Evolutionary conservation across 208 protist species (phyloP), one percentile per base, ranked within the genome.

Genomic region (Trypanosoma rangeli): DNA sequence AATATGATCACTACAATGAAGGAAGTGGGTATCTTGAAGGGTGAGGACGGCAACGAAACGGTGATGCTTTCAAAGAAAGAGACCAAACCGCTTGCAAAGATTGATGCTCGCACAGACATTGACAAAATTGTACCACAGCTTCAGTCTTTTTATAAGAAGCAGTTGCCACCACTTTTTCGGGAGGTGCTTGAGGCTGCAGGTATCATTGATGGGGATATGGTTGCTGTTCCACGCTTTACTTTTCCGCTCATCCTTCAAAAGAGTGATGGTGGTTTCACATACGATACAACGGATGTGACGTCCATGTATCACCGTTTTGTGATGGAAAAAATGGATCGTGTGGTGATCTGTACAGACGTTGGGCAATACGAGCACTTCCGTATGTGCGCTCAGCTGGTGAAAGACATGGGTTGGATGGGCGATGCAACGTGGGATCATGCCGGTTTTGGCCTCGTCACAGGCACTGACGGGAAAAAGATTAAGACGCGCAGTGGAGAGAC

Each of bases 401-500:
- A 93, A 75, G 90, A 96, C 63, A 90, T 95, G 88, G 75, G 84
- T 26, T 97, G 92, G 92, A 90, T 96, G 82, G 79, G 84, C 61
- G 65, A 80, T 67, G 78, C 75, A 49, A 85, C 85, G n/a, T 94
- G 95, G 80, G 88, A 97, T 67, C 95, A 98, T 83, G 92, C 91
- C 44, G 95, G 92, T 29, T 98, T 98, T 76, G 97, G 97, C 48
- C 85, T 98, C 16, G 96, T 98, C 28, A 89, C 86, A 0, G 96
- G 94, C 24, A 80, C 77, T 9, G 92, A 98, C 65, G 93, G 93
- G 22, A 98, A 97, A 88, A 97, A 98, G 84, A 97, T 99, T 72
- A 98, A 98, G 83, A 98, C 98, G 22, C 93, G 98, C 63, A 94
- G 87, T 54, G 97, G 97, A 46, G 97, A 99, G 69, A 95, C 93